Conservation (phyloP, 208 protist genomes). For the Polymyxa betae region DNA sequence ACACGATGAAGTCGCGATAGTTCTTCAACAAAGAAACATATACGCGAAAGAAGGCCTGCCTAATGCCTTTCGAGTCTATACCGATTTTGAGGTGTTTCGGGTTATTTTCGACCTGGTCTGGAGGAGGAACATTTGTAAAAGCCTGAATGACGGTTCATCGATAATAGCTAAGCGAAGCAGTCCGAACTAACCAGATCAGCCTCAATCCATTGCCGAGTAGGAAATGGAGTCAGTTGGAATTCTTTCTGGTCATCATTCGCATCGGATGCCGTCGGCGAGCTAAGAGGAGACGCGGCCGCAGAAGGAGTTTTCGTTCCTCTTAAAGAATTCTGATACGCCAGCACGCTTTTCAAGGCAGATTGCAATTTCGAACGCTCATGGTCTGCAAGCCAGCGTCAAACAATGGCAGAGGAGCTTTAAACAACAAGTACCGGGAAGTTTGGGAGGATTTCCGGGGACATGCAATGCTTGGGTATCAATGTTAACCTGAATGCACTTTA, state of each 20-base stretch:
- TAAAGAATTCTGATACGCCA: background rate
- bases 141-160: background rate
- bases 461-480: background rate
- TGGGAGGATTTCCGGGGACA: slow-evolving; percentile 19
- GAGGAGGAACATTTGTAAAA: slow-evolving; percentile 36
- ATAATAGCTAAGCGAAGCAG: too few relatives aligned
- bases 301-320: background rate
- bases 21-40: slow-evolving; percentile 46
- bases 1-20: slow-evolving; percentile 54
- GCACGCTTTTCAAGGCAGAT: background rate
- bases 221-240: background rate
- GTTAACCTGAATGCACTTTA: background rate
- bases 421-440: background rate
- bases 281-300: background rate
- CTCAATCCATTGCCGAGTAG: background rate
- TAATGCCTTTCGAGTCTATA: slow-evolving; percentile 26
- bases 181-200: background rate
- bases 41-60: slow-evolving; percentile 30
- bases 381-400: background rate
- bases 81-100: background rate
- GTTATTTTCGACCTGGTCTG: slow-evolving; percentile 48
- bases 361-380: slow-evolving; percentile 22
- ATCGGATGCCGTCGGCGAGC: background rate
- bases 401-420: background rate
- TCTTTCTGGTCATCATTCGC: background rate